phyloP scores from a whole-genome alignment of 192 early-diverging fungal species.

The Coemansia sp. region DNA sequence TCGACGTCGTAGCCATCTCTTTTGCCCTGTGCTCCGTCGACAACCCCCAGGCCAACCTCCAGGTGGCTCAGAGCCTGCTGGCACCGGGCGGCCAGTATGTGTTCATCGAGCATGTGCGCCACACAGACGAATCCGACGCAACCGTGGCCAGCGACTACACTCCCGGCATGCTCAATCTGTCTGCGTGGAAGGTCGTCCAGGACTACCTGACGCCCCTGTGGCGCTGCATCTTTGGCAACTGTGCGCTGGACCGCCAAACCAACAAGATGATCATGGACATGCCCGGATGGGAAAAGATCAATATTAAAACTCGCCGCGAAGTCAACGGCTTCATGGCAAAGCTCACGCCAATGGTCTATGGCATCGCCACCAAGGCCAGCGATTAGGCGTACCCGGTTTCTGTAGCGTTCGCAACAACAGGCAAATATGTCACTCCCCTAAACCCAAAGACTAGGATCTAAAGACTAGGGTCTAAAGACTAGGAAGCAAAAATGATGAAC shows the following conservation, averaged over 20 bases:
- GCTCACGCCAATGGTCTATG: constrained; percentile 23
- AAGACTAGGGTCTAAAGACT: no score
- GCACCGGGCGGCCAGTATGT: constrained; percentile 28
- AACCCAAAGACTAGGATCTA: no score
- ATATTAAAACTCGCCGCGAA: constrained; percentile 3
- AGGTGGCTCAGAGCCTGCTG: constrained; percentile 16
- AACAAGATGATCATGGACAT: constrained; percentile 6
- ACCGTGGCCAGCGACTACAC: neutral
- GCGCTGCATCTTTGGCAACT: constrained; percentile 17
- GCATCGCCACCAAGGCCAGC: constrained; percentile 26
- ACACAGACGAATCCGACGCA: constrained; percentile 9
- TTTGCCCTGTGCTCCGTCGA: constrained; percentile 35
- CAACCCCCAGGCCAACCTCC: constrained; percentile 16
- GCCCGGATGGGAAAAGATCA: constrained; percentile 15
- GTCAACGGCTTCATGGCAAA: neutral
- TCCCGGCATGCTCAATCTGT: constrained; percentile 3
- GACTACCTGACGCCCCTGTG: constrained; percentile 4
- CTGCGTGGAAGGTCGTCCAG: constrained; percentile 13
- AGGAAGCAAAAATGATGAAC: neutral
- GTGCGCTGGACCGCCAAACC: constrained; percentile 24
- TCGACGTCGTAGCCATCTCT: constrained; percentile 24
- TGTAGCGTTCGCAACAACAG: no score
- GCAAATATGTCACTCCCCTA: no score
- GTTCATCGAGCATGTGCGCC: constrained; percentile 39
- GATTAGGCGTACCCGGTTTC: no score